phyloP scores from a whole-genome alignment of 2,329 filamentous ascomycete genomes.

The Penicillium sp. region DNA sequence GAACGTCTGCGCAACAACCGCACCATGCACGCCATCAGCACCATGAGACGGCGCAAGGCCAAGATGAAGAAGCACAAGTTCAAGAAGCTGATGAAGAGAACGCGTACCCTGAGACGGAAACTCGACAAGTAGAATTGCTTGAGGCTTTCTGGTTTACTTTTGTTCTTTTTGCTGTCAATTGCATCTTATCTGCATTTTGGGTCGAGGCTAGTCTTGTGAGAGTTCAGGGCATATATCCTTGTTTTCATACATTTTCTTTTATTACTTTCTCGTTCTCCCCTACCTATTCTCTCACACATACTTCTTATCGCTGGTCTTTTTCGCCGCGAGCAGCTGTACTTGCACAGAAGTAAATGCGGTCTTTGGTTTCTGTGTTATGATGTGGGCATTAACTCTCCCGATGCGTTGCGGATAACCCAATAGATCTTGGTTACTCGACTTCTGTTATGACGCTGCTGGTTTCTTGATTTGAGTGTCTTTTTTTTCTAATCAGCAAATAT shows the following conservation, averaged over 20 bases:
- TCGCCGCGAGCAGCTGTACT: neutral
- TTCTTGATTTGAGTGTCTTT: neutral
- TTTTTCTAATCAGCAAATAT: neutral
- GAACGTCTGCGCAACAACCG: slow-evolving; percentile 62
- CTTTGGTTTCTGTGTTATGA: slow-evolving; percentile 6
- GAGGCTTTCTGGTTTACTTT: slow-evolving; percentile 11
- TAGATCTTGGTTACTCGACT: slow-evolving; percentile 17
- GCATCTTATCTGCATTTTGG: slow-evolving; percentile 23
- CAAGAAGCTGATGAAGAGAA: slow-evolving; percentile 97
- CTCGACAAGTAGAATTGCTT: slow-evolving; percentile 57
- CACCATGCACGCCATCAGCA: slow-evolving; percentile 78
- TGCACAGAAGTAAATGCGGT: neutral
- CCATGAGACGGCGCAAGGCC: slow-evolving; percentile 85
- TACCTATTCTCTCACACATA: slow-evolving; percentile 13
- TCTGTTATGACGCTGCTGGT: neutral
- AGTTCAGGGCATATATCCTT: slow-evolving; percentile 23
- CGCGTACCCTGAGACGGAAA: slow-evolving; percentile 82
- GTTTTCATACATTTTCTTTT: slow-evolving; percentile 16
- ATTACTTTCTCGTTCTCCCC: slow-evolving; percentile 10
- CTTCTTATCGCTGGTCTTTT: slow-evolving; percentile 5
- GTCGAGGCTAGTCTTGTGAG: slow-evolving; percentile 20
- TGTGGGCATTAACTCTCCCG: neutral
- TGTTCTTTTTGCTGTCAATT: slow-evolving; percentile 15
- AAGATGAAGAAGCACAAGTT: slow-evolving; percentile 99
- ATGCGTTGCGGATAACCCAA: slow-evolving; percentile 16